Evolutionary conservation across 352 stramenopile genomes (phyloP), one percentile per base, ranked within the genome.

Genomic region (Globisporangium spiculum): DNA sequence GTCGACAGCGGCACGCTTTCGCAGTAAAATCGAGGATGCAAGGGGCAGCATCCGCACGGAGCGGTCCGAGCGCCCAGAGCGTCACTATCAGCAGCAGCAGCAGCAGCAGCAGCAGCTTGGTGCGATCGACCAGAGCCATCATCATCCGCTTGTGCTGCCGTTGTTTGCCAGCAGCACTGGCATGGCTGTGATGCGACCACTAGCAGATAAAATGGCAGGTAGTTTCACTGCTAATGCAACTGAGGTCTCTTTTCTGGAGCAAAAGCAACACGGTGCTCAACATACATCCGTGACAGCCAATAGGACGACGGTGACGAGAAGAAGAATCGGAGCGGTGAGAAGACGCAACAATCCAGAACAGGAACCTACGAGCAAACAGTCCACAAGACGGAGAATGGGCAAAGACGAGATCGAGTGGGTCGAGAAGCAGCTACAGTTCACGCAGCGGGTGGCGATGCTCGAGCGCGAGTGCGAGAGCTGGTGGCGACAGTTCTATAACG

Each of bases 381-480:
- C 22, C 24, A 32, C 26, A 36, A 65, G 63, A 24, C 71, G 71
- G 2, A 68, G 76, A 10, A 69, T 83, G 60, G 73, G 71, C 1
- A 83, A 76, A 18, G 52, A 73, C 1, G 81, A 90, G 27, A 61
- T 76, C 2, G 80, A 88, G 66, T 91, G 84, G 82, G 60, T 86
- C 22, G 84, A 92, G 65, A 92, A 87, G 66, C 80, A 91, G 61
- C 50, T 78, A 3, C 81, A 84, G 70, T 88, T 87, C 44, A 73
- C 54, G 0, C 66, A 77, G 41, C 75, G 84, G 0, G 66, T 70
- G 8, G 58, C 60, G 1, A 62, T 78, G 24, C 30, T 92, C 20
- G 84, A 92, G 65, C 89, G 82, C 38, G 84, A 92, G 65, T 88
- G 82, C 38, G 32, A 36, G 18, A 59, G 60, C 26, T 84, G 76